phyloP scores from a whole-genome alignment of 2,329 filamentous ascomycete genomes.

The Trichophyton verrucosum region DNA sequence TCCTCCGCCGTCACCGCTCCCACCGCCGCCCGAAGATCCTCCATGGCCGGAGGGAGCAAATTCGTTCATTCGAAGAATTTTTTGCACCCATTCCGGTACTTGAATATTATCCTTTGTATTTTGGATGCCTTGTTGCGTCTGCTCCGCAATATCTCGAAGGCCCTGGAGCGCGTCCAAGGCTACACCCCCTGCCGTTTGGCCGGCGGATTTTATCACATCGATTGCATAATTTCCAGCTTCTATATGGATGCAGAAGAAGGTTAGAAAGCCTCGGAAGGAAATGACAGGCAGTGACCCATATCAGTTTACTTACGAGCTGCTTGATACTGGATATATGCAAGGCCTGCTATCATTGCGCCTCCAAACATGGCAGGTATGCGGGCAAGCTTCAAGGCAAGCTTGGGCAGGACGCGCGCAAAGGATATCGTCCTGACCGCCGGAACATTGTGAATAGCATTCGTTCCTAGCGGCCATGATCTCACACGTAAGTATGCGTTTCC shows the following conservation, averaged over 20 bases:
- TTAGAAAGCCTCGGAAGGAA: neutral
- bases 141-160: slow-evolving; percentile 61
- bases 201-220: slow-evolving; percentile 62
- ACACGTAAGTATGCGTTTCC: slow-evolving; percentile 44
- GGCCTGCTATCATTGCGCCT: slow-evolving; percentile 69
- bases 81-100: slow-evolving; percentile 66
- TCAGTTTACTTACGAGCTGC: slow-evolving; percentile 56
- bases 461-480: slow-evolving; percentile 53
- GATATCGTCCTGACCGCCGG: slow-evolving; percentile 52
- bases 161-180: slow-evolving; percentile 60
- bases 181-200: slow-evolving; percentile 55
- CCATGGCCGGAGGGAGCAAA: slow-evolving; percentile 42
- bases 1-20: slow-evolving; percentile 17
- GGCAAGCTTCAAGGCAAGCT: slow-evolving; percentile 77
- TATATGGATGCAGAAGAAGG: slow-evolving; percentile 18
- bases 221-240: slow-evolving; percentile 66
- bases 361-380: slow-evolving; percentile 86
- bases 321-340: slow-evolving; percentile 94
- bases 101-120: slow-evolving; percentile 68
- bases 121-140: slow-evolving; percentile 69
- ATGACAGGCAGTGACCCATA: neutral
- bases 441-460: slow-evolving; percentile 74
- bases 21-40: slow-evolving; percentile 35
- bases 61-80: slow-evolving; percentile 52
- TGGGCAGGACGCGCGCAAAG: slow-evolving; percentile 62